Percentiles rank a stretch among this genome's conserved stretches.
Conservation (phyloP, 2,329 filamentous ascomycete species). For the Tolypocladium pustulatum region DNA sequence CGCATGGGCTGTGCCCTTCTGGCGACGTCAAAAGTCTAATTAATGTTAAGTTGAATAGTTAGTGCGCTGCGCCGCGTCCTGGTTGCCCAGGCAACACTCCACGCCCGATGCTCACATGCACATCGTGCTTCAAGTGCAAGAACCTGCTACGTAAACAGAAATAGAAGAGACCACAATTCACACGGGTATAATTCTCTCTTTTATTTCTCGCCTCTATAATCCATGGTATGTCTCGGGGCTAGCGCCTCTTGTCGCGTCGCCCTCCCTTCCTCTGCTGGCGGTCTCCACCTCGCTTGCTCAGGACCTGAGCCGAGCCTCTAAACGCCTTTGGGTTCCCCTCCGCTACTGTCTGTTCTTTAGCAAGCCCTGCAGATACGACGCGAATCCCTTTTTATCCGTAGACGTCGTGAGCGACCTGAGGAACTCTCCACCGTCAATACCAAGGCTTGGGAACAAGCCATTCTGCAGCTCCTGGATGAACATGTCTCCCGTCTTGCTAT, state of each 20-base stretch:
- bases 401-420: slow-evolving; percentile 47
- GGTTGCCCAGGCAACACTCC: neutral
- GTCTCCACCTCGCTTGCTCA: neutral
- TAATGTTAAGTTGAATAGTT: neutral
- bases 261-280: neutral
- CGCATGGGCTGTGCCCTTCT: too few species aligned
- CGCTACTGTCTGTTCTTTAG: slow-evolving; percentile 33
- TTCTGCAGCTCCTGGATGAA: slow-evolving; percentile 63
- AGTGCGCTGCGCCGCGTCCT: too few species aligned
- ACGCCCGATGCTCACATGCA: neutral
- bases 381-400: slow-evolving; percentile 50
- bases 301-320: neutral
- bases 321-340: neutral
- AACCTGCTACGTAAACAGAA: too few species aligned
- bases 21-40: neutral
- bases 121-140: neutral
- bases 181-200: neutral
- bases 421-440: slow-evolving; percentile 51
- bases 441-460: slow-evolving; percentile 53
- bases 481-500: slow-evolving; percentile 74
- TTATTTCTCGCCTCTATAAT: neutral
- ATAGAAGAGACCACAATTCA: neutral
- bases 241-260: neutral
- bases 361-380: slow-evolving; percentile 52
- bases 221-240: neutral